phyloP scores from a whole-genome alignment of 148 eudicot species.

The Persicaria maculosa region DNA sequence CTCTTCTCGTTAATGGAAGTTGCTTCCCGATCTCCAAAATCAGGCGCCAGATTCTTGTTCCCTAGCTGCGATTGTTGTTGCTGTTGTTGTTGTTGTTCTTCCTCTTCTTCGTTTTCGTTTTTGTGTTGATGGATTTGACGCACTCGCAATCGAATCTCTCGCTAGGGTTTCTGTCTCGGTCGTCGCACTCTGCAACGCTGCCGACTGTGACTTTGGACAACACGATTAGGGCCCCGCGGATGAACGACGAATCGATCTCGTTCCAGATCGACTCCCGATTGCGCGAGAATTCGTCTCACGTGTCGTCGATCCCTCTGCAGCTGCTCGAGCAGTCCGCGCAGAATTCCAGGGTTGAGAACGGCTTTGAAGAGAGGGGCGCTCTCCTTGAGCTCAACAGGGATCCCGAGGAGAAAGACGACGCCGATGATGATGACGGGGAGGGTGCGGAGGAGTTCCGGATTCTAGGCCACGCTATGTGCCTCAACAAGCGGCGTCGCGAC shows the following conservation, averaged over 20 bases:
- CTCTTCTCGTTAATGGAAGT: conserved; percentile 11
- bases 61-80: conserved; percentile 10
- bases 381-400: conserved; percentile 16
- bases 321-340: conserved; percentile 49
- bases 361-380: conserved; percentile 17
- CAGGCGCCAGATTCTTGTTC: neutral
- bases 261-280: conserved; percentile 45
- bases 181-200: conserved; percentile 18
- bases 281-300: conserved; percentile 28
- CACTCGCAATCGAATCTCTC: conserved; percentile 42
- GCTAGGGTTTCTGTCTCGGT: conserved; percentile 36
- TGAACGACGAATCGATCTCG: conserved; percentile 47
- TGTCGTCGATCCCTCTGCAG: conserved; percentile 62
- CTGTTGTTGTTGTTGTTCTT: conserved; percentile 16
- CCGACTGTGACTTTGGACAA: conserved; percentile 9
- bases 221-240: conserved; percentile 21
- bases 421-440: conserved; percentile 27
- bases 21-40: neutral
- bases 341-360: conserved; percentile 17
- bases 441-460: conserved; percentile 67
- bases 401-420: conserved; percentile 19
- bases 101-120: neutral
- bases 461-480: conserved; percentile 67
- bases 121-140: conserved; percentile 38
- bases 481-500: conserved; percentile 72